Conservation (phyloP, 768 basidiomycete genomes). For the Agaricus blazei region DNA sequence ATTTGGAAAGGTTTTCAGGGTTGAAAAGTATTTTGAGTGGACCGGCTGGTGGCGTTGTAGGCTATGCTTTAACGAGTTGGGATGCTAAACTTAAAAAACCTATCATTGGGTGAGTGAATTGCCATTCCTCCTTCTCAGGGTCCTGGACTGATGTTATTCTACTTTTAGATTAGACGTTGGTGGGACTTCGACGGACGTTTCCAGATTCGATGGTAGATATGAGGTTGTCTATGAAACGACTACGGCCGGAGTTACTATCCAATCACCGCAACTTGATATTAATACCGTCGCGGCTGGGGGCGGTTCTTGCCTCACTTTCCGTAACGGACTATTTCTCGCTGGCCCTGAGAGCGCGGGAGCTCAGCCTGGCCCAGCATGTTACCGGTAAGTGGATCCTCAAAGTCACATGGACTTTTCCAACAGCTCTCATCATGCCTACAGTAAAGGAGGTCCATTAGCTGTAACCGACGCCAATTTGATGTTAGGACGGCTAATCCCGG, state of each 20-base stretch:
- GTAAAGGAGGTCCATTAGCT: conserved; percentile 88
- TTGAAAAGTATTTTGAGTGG: conserved; percentile 91
- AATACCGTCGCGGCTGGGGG: conserved; percentile 96
- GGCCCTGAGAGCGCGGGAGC: conserved; percentile 94
- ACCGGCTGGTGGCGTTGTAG: conserved; percentile 95
- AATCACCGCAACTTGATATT: conserved; percentile 91
- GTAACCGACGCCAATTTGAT: conserved; percentile 92
- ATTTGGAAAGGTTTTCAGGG: conserved; percentile 82
- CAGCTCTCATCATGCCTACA: conserved; percentile 19
- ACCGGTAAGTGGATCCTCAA: conserved; percentile 46
- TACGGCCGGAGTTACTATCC: conserved; percentile 89
- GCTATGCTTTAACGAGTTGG: conserved; percentile 91
- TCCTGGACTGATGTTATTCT: not conserved
- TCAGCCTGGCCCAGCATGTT: conserved; percentile 90
- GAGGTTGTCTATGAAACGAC: conserved; percentile 95
- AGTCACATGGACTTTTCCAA: not conserved
- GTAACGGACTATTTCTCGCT: conserved; percentile 85
- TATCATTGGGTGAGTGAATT: conserved; percentile 69
- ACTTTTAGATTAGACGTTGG: conserved; percentile 76
- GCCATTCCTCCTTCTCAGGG: not conserved
- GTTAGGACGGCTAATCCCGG: conserved; percentile 82
- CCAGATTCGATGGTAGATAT: conserved; percentile 85
- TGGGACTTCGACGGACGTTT: conserved; percentile 94
- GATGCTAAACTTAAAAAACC: conserved; percentile 65
- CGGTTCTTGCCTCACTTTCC: conserved; percentile 83